Evolutionary conservation across 139 green algal species (phyloP), one percentile per base, ranked within the genome.

Genomic region (Micromonas commoda): DNA sequence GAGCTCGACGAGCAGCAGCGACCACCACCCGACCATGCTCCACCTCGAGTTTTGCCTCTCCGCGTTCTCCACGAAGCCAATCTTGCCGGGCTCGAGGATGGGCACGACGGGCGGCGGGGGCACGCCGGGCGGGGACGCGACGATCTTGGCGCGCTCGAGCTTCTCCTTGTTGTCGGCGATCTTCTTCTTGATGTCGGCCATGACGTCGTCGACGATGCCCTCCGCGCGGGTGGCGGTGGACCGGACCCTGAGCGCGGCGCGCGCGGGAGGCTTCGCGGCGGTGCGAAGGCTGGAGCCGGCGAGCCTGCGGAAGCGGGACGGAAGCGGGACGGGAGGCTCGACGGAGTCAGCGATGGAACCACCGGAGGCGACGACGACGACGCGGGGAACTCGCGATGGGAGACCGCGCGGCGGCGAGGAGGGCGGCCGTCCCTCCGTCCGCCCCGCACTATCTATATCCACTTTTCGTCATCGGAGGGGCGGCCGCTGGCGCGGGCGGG

Each of bases 31-130:
- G 26, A 77, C 32, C 52, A 77, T 77, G 28, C 51, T 53, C 52
- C 31, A 28, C 9, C 71, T 5, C 4, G 71, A 53, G 52, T 77
- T 77, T 52, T 21, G 26, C 71, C 19, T 31, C 6, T 77, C 71
- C 23, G 71, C 71, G 71, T 77, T 77, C 3, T 67, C 71, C 6
- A 77, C 71, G 71, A 77, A 77, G 1, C 71, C 71, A 28, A 77
- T 61, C 71, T 31, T 77, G 31, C 23, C 71, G 5, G 71, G 52
- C 28, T 51, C 29, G 52, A 77, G 37, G 51, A 31, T 28, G 1
- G 71, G 71, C 9, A 54, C 52, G 71, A 67, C 29, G 16, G 71
- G 71, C 13, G 71, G 71, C 53, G 28, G 52, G 0, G 71, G 52
- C 51, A 67, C 71, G 2, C 71, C 71, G 1, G 45, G 20, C 6